Base-by-base conservation (phyloP, 1,284 basidiomycete species). In the Hypsizygus ulmarius region DNA sequence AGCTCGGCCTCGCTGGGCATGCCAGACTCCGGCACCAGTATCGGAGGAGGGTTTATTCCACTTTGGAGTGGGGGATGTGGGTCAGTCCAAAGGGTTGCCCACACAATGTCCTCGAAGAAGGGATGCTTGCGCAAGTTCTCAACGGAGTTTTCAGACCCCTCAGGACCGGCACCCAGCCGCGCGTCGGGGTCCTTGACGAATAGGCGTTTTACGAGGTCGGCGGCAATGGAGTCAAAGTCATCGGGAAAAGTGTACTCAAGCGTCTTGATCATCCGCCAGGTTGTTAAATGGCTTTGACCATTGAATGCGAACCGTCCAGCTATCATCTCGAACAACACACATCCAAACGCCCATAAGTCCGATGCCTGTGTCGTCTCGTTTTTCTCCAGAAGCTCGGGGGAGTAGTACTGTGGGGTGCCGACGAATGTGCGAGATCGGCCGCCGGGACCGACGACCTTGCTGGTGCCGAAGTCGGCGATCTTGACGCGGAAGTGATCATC, bases 341-440 rank as follows among this genome's bases (percentile, higher is more conserved):
- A 98, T 1, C 95, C 97, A 12, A 98, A 74, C 12, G 95, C 92
- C 97, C 97, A 99, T n/a, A 97, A 79, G 68, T 99, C 96, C 39
- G 92, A 91, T 49, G 93, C 93, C 63, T 38, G 49, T 55, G 81
- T 86, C 11, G 84, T 86, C 61, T 82, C 81, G 54, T 87, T 87
- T 39, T 80, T 78, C 48, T 87, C 81, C 15, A 99, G 72, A 8
- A 99, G 76, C 67, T 99, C 96, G 0, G 96, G 96, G 8, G 90
- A 87, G 50, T 97, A 90, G 63, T 98, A 99, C 59, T 97, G 93
- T 0, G 96, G 93, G 1, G 95, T 97, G 8, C 96, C 96, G 16
- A 99, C 97, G 68, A 97, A 99, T 0, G 92, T 93, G 6, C 48
- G 45, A 4, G 47, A 50, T 18, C 37, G 39, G 10, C 34, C 37